Percentiles rank a stretch among this genome's conserved stretches.
These are phyloP conservation scores for Boletus rubescentipes DNA, from an alignment of 768 basidiomycete species.

Conservation along the genomic window DNA sequence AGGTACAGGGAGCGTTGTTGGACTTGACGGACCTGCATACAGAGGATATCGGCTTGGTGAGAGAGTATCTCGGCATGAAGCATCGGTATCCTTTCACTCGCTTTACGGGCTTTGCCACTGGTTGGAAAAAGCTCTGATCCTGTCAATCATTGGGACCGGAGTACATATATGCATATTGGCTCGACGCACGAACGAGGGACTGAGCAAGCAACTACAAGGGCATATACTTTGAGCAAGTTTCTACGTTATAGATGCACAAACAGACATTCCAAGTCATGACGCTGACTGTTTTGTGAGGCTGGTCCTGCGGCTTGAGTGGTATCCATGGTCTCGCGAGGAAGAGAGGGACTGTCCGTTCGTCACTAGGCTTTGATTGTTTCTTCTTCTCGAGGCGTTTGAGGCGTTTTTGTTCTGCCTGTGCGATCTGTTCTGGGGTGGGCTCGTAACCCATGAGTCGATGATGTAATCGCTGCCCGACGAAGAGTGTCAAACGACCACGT, in stretches of 20 bases:
- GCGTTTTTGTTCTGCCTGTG: conserved; percentile 47
- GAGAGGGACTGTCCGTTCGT: neutral
- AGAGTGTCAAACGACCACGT: neutral
- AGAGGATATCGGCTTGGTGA: conserved; percentile 77
- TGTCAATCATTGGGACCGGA: conserved; percentile 27
- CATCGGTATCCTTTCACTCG: conserved; percentile 70
- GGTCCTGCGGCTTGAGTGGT: conserved; percentile 13
- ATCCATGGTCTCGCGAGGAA: conserved; percentile 37
- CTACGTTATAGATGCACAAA: conserved; percentile 19
- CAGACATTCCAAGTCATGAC: conserved; percentile 85
- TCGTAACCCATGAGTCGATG: conserved; percentile 21
- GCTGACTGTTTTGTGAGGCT: conserved; percentile 34
- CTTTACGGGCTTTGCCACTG: conserved; percentile 78
- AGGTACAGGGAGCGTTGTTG: neutral
- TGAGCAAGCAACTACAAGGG: conserved; percentile 67
- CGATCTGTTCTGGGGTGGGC: conserved; percentile 56
- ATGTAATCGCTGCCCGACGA: conserved; percentile 11
- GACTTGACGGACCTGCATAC: conserved; percentile 66
- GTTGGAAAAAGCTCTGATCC: conserved; percentile 81
- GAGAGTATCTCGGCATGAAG: conserved; percentile 71
- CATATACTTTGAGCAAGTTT: conserved; percentile 1
- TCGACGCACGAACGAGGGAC: conserved; percentile 69
- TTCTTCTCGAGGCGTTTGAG: conserved; percentile 47
- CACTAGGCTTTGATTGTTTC: conserved; percentile 8
- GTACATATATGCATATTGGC: neutral